Percentiles rank a stretch among this genome's conserved stretches.
phyloP scores from a whole-genome alignment of 2,329 filamentous ascomycete species.

The Diplodia corticola region DNA sequence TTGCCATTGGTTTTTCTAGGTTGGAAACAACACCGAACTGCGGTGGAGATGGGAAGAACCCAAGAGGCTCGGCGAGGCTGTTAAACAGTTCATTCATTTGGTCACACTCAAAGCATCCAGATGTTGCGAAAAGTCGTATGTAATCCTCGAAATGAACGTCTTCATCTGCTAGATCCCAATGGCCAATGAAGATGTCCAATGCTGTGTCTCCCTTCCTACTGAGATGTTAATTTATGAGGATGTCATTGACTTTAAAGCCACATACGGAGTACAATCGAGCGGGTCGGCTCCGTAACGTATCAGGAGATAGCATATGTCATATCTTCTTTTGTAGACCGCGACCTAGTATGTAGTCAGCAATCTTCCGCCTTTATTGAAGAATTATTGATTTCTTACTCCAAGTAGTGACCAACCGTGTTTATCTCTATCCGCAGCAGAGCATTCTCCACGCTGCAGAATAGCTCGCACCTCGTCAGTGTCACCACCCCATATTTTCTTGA shows the following conservation, averaged over 20 bases:
- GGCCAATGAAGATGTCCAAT: fast-evolving
- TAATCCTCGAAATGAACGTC: not conserved
- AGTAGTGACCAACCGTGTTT: not conserved
- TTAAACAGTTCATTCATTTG: not conserved
- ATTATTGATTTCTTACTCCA: fast-evolving
- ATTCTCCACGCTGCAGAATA: not conserved
- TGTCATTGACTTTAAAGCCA: no score
- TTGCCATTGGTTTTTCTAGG: not conserved
- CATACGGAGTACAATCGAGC: not conserved
- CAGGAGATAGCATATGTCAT: not conserved
- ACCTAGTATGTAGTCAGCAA: not conserved
- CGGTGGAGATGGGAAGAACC: not conserved
- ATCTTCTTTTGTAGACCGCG: not conserved
- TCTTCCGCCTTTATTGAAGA: fast-evolving
- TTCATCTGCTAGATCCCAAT: not conserved
- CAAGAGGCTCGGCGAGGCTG: not conserved
- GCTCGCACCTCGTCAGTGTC: not conserved
- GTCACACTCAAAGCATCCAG: not conserved
- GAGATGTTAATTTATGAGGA: fast-evolving
- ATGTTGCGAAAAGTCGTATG: not conserved
- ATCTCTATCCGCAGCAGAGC: not conserved
- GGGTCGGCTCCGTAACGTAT: not conserved
- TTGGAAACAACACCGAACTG: fast-evolving
- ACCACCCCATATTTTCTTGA: fast-evolving
- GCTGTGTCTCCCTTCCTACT: not conserved